These are phyloP conservation scores for Hevea brasiliensis DNA, from an alignment of 345 rosid species.

Conservation along the genomic window DNA sequence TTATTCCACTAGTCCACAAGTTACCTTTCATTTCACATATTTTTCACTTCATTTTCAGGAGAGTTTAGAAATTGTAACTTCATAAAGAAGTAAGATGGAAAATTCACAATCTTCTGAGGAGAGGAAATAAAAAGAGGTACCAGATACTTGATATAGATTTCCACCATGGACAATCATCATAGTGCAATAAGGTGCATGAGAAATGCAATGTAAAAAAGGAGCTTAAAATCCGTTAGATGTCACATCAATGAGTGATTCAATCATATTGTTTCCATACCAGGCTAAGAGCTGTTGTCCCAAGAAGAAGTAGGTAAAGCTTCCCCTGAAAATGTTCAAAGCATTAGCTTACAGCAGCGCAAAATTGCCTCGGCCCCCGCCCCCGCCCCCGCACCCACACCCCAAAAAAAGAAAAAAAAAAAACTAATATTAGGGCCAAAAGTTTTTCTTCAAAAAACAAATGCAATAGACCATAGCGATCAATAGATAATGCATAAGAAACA, in stretches of 20 bases:
- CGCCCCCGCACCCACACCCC: no score
- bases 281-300: conserved; percentile 93
- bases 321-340: conserved; percentile 51
- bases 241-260: no score
- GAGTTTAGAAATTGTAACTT: no score
- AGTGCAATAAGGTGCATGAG: not conserved
- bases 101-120: not conserved
- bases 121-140: not conserved
- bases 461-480: not conserved
- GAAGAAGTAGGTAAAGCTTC: conserved; percentile 80
- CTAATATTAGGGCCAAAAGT: not conserved
- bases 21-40: no score
- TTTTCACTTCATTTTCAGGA: no score
- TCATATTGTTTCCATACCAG: conserved; percentile 45
- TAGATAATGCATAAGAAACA: not conserved
- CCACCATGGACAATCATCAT: not conserved
- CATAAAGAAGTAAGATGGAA: not conserved
- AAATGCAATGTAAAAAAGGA: not conserved
- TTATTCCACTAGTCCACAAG: not conserved
- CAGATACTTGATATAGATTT: not conserved
- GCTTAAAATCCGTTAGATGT: not conserved
- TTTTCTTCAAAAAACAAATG: not conserved
- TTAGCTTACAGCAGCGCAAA: conserved; percentile 1
- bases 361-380: no score
- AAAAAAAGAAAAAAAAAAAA: no score